phyloP scores from a whole-genome alignment of 106 monocot species.

The Xerophyta viscosa region DNA sequence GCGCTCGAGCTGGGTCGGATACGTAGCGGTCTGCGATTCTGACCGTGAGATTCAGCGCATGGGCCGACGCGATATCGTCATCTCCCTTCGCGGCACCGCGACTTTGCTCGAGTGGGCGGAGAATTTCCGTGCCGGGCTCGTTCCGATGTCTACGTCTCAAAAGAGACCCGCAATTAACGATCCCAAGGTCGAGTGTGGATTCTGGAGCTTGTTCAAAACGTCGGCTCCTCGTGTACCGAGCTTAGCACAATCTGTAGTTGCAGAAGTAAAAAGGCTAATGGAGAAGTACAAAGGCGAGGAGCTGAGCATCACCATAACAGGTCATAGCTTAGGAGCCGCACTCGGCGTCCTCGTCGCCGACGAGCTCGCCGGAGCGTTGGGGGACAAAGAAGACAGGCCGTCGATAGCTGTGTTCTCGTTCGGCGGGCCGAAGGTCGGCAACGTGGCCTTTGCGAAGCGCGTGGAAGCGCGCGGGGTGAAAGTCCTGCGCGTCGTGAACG shows the following conservation, averaged over 20 bases:
- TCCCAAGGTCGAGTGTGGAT: conserved; percentile 33
- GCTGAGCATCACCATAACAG: conserved; percentile 45
- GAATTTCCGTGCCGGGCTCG: conserved; percentile 37
- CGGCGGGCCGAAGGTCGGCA: conserved; percentile 32
- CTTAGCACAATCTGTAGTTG: conserved; percentile 17
- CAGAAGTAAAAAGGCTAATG: conserved; percentile 34
- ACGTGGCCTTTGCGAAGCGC: conserved; percentile 17
- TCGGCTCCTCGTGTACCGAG: conserved; percentile 5
- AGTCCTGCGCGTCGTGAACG: conserved; percentile 21
- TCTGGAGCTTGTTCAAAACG: conserved; percentile 34
- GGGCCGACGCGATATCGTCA: conserved; percentile 47
- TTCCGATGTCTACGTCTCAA: conserved; percentile 1
- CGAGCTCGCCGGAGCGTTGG: conserved; percentile 5
- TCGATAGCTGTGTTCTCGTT: conserved; percentile 26
- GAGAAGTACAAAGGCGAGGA: conserved; percentile 34
- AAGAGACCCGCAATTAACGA: too few species aligned
- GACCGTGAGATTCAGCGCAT: conserved; percentile 36
- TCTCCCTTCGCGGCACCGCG: conserved; percentile 47
- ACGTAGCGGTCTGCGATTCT: conserved; percentile 50
- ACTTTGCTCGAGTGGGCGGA: conserved; percentile 58
- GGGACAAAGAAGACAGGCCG: not conserved
- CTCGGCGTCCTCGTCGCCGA: conserved; percentile 22
- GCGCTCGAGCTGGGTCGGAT: conserved; percentile 48
- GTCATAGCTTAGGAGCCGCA: conserved; percentile 49
- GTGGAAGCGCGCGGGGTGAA: conserved; percentile 14